phyloP scores from a whole-genome alignment of 2,329 filamentous ascomycete species.

The Ophiostoma pallidulum region DNA sequence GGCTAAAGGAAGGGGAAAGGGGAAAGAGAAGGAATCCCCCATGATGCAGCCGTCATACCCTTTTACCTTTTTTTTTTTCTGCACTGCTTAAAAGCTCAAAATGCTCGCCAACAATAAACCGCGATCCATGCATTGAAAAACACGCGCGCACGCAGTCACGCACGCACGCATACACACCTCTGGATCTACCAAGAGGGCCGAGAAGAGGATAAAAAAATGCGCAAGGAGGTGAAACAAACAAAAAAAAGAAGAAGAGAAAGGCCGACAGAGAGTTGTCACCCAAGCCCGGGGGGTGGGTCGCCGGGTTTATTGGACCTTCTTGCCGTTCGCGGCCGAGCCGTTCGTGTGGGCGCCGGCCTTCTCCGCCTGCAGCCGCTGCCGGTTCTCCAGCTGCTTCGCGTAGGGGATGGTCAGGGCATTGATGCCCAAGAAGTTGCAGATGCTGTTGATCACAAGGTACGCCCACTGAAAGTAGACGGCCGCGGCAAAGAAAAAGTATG shows the following conservation, averaged over 20 bases:
- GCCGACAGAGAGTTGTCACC: not conserved
- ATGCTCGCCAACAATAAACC: not conserved
- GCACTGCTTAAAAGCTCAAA: not conserved
- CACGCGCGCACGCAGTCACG: too few relatives aligned
- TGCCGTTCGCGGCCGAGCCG: conserved; percentile 20
- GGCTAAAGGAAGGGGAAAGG: not conserved
- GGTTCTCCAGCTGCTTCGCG: conserved; percentile 50
- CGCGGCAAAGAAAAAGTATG: conserved; percentile 72
- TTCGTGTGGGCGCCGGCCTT: conserved; percentile 19
- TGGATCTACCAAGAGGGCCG: conserved; percentile 1
- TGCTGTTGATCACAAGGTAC: conserved; percentile 77
- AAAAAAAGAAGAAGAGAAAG: not conserved
- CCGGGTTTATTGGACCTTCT: conserved; percentile 20
- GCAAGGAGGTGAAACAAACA: not conserved
- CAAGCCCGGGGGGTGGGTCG: not conserved
- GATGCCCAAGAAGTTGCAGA: conserved; percentile 87
- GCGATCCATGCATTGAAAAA: too few relatives aligned
- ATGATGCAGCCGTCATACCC: too few relatives aligned
- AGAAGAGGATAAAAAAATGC: not conserved
- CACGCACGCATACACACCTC: not conserved
- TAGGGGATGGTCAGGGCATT: conserved; percentile 80
- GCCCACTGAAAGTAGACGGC: conserved; percentile 94
- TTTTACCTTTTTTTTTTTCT: not conserved
- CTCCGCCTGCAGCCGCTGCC: conserved; percentile 28
- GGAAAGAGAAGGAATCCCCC: not conserved